Percentiles rank a stretch among this genome's conserved stretches.
phyloP scores from a whole-genome alignment of 108 stramenopile species.

The Skeletonema costatum region DNA sequence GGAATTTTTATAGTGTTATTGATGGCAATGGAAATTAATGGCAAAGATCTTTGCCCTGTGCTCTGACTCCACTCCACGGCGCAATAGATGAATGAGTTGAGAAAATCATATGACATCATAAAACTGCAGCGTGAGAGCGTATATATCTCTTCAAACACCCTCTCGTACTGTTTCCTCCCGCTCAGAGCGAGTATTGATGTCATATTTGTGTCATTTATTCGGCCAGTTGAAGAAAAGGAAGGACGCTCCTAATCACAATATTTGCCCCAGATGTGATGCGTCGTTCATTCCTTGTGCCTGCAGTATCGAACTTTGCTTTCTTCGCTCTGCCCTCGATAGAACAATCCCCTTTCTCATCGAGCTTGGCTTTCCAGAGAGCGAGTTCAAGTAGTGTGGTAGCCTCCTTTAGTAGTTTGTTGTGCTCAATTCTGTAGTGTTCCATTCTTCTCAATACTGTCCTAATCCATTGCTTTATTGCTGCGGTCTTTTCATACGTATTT shows the following conservation, averaged over 20 bases:
- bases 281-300: not conserved
- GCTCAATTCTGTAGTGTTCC: not conserved
- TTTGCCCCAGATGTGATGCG: not conserved
- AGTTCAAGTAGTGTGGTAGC: not conserved
- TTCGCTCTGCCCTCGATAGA: not conserved
- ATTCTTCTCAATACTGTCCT: not conserved
- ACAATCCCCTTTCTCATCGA: not conserved
- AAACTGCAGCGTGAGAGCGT: too few species aligned
- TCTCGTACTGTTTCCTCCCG: too few species aligned
- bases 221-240: not conserved
- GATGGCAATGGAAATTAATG: too few species aligned
- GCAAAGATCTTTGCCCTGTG: too few species aligned
- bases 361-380: not conserved
- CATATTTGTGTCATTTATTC: not conserved
- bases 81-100: too few species aligned
- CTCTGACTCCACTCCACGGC: too few species aligned
- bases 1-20: too few species aligned
- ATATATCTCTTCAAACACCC: too few species aligned
- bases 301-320: not conserved
- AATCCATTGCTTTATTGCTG: not conserved
- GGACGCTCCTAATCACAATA: not conserved
- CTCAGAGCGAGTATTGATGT: not conserved
- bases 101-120: too few species aligned
- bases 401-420: not conserved
- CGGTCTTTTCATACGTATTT: not conserved